Evolutionary conservation across 2,329 filamentous ascomycete species (phyloP).

Genomic region (Samsoniella hepiali): DNA sequence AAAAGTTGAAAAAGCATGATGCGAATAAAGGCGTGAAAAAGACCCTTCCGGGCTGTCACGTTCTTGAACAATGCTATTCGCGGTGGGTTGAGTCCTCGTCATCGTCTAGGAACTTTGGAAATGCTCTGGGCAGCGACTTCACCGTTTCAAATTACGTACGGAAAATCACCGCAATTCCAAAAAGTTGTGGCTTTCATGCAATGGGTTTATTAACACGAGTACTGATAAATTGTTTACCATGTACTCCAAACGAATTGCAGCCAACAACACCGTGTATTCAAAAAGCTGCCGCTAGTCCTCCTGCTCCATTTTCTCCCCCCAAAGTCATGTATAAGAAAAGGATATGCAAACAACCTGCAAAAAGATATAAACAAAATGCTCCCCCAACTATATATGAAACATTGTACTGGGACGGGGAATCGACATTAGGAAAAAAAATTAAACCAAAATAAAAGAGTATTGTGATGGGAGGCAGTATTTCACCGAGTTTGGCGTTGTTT

Average conservation of each 20-base stretch:
- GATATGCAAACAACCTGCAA: not conserved
- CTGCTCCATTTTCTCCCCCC: not conserved
- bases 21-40: no score
- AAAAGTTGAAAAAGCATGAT: no score
- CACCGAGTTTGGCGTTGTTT: not conserved
- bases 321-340: not conserved
- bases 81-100: no score
- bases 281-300: not conserved
- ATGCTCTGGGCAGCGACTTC: no score
- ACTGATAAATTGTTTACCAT: not conserved
- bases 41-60: no score
- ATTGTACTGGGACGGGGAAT: conserved; percentile 1
- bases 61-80: no score
- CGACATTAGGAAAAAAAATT: not conserved
- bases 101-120: no score
- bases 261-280: not conserved
- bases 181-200: not conserved
- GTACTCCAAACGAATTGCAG: not conserved
- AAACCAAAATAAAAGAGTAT: not conserved
- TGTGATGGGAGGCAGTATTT: not conserved
- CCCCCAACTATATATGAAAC: not conserved
- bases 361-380: conserved; percentile 1
- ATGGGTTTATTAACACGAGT: not conserved
- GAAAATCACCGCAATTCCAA: no score
- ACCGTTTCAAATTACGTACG: no score